Evolutionary conservation across 164 flowering plant species (phyloP).

Genomic region (Macadamia tetraphylla): DNA sequence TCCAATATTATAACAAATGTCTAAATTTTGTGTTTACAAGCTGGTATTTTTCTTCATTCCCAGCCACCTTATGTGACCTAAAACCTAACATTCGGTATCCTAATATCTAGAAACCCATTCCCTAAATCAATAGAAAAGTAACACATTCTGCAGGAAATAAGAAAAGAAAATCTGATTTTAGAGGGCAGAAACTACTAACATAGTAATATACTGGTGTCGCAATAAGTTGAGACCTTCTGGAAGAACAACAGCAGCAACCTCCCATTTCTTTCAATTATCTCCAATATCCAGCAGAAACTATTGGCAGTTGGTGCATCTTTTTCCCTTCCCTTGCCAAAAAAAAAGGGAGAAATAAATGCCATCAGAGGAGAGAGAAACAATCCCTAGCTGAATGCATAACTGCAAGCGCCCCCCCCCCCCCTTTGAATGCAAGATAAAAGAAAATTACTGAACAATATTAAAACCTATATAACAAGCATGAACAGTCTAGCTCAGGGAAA

Average conservation of each 20-base stretch:
- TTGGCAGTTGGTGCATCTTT: neutral
- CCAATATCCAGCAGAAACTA: slow-evolving; percentile 13
- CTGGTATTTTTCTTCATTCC: no score
- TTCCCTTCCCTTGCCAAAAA: neutral
- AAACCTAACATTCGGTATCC: no score
- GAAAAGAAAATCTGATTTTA: no score
- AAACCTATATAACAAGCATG: neutral
- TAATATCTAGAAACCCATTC: no score
- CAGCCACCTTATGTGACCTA: no score
- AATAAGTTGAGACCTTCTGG: slow-evolving; percentile 39
- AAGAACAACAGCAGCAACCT: slow-evolving; percentile 52
- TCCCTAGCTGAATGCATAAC: neutral
- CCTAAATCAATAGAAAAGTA: no score
- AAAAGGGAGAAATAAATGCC: neutral
- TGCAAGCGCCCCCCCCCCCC: no score
- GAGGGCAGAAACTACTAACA: slow-evolving; percentile 16
- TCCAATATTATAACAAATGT: no score
- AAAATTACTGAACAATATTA: neutral
- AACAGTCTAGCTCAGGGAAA: neutral
- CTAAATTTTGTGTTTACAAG: no score
- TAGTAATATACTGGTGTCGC: slow-evolving; percentile 55
- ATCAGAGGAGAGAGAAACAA: neutral
- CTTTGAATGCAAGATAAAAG: no score
- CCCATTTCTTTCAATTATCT: slow-evolving; percentile 36
- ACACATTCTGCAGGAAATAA: no score